A percentile compares a stretch with the other conserved stretches of the same genome.
Evolutionary conservation across 495 filamentous ascomycete genomes (phyloP).

Genomic region (Podospora anserina): DNA sequence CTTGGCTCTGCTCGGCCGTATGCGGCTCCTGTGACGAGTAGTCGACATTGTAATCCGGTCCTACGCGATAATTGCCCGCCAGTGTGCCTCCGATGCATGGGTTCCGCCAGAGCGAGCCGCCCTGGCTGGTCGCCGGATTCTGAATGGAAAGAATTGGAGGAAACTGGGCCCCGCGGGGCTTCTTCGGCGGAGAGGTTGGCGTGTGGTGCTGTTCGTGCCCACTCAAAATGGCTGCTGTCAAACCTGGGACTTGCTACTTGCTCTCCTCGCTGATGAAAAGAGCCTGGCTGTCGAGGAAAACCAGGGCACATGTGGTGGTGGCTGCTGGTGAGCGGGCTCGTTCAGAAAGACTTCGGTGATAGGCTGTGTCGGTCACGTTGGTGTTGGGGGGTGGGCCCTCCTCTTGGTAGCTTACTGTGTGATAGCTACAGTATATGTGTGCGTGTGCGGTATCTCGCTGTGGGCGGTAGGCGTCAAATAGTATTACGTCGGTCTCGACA

Average conservation of each 20-base stretch:
- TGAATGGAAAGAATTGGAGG: slow-evolving; percentile 52
- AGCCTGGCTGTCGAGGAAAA: slow-evolving; percentile 28
- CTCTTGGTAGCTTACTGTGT: slow-evolving; percentile 39
- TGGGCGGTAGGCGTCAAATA: slow-evolving; percentile 8
- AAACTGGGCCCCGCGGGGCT: slow-evolving; percentile 48
- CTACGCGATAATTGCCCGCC: slow-evolving; percentile 62
- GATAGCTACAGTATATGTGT: slow-evolving; percentile 19
- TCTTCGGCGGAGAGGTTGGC: slow-evolving; percentile 23
- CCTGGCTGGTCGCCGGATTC: slow-evolving; percentile 62
- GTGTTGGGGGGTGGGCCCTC: slow-evolving; percentile 20
- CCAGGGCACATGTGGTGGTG: slow-evolving; percentile 37
- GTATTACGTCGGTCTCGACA: not conserved
- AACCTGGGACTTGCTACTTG: slow-evolving; percentile 3
- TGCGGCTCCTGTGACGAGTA: slow-evolving; percentile 60
- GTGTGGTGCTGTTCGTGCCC: slow-evolving; percentile 14
- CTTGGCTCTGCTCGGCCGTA: slow-evolving; percentile 52
- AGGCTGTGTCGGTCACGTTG: slow-evolving; percentile 19
- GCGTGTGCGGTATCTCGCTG: slow-evolving; percentile 13
- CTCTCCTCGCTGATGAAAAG: slow-evolving; percentile 7
- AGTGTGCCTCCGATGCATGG: slow-evolving; percentile 66
- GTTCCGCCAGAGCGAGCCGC: slow-evolving; percentile 69
- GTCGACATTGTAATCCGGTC: slow-evolving; percentile 60
- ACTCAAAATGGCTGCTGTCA: slow-evolving; percentile 16
- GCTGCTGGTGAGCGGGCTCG: slow-evolving; percentile 21
- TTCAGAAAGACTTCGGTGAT: slow-evolving; percentile 28